Base-by-base conservation (phyloP, 78 protist genomes). In the Andalucia godoyi region DNA sequence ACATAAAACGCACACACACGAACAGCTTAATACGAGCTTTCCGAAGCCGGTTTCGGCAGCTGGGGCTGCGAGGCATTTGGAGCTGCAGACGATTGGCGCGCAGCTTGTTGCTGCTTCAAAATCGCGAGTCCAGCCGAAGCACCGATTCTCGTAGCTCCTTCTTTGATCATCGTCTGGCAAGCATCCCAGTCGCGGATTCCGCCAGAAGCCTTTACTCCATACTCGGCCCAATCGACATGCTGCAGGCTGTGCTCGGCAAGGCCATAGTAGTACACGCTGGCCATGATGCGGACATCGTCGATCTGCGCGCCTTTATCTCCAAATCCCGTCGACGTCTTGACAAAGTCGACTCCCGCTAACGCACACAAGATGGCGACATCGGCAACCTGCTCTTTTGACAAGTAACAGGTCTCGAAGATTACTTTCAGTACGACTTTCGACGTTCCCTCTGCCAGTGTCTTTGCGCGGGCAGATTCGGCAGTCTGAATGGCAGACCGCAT, bases 241-340 rank as follows among this genome's bases (percentile, higher is more conserved):
- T n/a, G n/a, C n/a, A n/a, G n/a, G n/a, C n/a, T n/a, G n/a, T n/a
- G n/a, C n/a, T n/a, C n/a, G n/a, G n/a, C n/a, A n/a, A n/a, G n/a
- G n/a, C n/a, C n/a, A n/a, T n/a, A n/a, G 29, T 71, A 75, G n/a
- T 74, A 80, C 17, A 18, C 10, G 4, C 29, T 2, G 50, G 30
- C 45, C 86, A 81, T 81, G 37, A 81, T 18, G 17, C 42, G 36
- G 17, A 74, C 39, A 33, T 38, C 57, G 41, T 74, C 72, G 5
- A 45, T 46, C 25, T 40, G 49, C 37, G 86, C 81, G 10, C 86
- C 86, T 25, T 63, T 74, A 7, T 4, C 41, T 25, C 45, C 34
- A 36, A 84, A 77, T 1, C 89, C 89, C n/a, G 89, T 84, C 13
- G 80, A 70, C 8, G 89, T 84, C 76, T 84, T 84, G 29, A 84